Percentiles rank a stretch among this genome's conserved stretches.
phyloP scores from a whole-genome alignment of 148 eudicot genomes.

The Pouteria glomerata region DNA sequence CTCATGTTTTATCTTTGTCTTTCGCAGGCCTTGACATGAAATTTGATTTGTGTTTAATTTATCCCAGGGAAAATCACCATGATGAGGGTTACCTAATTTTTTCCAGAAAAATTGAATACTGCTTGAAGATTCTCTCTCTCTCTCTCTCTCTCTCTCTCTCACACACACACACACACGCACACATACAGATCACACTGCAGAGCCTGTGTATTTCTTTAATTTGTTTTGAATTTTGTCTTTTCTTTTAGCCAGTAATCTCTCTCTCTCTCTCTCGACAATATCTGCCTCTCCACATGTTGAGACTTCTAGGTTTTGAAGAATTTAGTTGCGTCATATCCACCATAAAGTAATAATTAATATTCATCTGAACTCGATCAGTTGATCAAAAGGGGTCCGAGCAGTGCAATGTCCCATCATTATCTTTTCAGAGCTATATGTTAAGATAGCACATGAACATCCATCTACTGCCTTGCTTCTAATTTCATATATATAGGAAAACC shows the following conservation, averaged over 20 bases:
- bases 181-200: neutral
- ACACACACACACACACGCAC: neutral
- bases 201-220: no score
- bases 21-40: no score
- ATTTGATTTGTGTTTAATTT: no score
- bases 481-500: neutral
- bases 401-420: no score
- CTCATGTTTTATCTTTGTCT: no score
- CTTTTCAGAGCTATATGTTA: no score
- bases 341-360: neutral
- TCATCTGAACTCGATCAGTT: no score
- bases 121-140: neutral
- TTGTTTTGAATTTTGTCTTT: neutral
- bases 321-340: no score
- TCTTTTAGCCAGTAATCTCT: neutral
- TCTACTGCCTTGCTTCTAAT: neutral
- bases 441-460: no score
- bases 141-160: slow-evolving; percentile 8
- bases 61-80: no score
- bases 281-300: neutral
- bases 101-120: neutral
- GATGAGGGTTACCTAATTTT: neutral
- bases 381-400: no score
- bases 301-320: no score
- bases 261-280: neutral